These are phyloP conservation scores for Pyrenophora graminea DNA, from an alignment of 2,329 filamentous ascomycete species.

Conservation along the genomic window DNA sequence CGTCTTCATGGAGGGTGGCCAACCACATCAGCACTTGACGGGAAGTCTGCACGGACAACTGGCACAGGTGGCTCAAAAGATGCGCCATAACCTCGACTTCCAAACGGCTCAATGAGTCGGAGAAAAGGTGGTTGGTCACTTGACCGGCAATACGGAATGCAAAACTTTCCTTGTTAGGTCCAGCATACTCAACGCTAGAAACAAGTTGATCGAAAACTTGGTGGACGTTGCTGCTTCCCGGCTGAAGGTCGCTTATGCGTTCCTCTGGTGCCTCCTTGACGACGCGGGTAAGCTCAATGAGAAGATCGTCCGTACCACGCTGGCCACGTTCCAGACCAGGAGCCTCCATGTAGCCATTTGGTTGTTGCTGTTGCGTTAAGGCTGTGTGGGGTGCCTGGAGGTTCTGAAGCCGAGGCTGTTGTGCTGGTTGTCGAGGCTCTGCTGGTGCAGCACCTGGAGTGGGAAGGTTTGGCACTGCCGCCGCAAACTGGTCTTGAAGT, in stretches of 20 bases:
- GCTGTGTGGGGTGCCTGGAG: constrained; percentile 41
- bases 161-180: constrained; percentile 59
- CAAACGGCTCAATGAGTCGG: constrained; percentile 58
- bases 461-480: constrained; percentile 63
- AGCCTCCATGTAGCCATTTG: constrained; percentile 64
- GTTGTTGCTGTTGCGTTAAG: constrained; percentile 52
- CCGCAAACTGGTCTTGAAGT: constrained; percentile 63
- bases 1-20: constrained; percentile 58
- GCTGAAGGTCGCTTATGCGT: constrained; percentile 61
- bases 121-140: constrained; percentile 61
- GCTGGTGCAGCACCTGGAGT: constrained; percentile 66
- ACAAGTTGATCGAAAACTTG: constrained; percentile 63
- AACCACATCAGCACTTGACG: constrained; percentile 59
- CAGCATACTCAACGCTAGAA: constrained; percentile 57
- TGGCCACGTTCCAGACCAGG: constrained; percentile 43
- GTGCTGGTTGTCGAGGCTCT: constrained; percentile 61
- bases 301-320: constrained; percentile 57
- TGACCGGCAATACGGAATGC: constrained; percentile 61
- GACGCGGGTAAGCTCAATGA: constrained; percentile 61
- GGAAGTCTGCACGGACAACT: constrained; percentile 62
- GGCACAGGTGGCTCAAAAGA: constrained; percentile 64
- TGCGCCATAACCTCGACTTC: constrained; percentile 68
- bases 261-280: constrained; percentile 62
- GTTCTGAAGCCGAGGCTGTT: constrained; percentile 51
- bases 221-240: constrained; percentile 57